Conservation (phyloP, 169 alveolate genomes). For the Condylostoma magnum region DNA sequence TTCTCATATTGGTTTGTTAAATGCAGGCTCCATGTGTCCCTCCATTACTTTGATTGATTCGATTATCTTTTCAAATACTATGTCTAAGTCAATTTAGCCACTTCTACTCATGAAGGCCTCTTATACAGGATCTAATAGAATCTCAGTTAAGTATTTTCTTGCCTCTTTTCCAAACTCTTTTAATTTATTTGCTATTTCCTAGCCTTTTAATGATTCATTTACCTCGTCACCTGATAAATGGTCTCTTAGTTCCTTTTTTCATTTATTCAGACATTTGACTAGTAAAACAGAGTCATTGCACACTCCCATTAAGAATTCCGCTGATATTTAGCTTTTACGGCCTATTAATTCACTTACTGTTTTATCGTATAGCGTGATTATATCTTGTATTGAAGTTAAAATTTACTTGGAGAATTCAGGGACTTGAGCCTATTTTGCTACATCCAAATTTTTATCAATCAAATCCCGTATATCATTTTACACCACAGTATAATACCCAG, state of each 20-base stretch:
- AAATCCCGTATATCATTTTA: constrained; percentile 44
- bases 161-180: neutral
- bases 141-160: neutral
- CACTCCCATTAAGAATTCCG: neutral
- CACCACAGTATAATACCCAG: constrained; percentile 32
- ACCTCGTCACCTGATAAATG: neutral
- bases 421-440: neutral
- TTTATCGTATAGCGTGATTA: neutral
- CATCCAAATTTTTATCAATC: constrained; percentile 25
- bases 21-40: neutral
- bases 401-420: neutral
- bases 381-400: neutral
- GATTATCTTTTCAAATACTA: neutral
- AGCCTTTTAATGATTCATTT: neutral
- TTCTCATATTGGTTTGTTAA: constrained; percentile 51
- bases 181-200: neutral
- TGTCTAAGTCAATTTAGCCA: constrained; percentile 17
- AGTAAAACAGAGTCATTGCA: constrained; percentile 18
- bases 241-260: neutral
- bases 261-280: neutral
- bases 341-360: constrained; percentile 9
- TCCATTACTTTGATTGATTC: neutral
- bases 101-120: neutral
- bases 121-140: neutral
- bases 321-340: neutral